These are phyloP conservation scores for Backusella mclennaniae DNA, from an alignment of 192 early-diverging fungal species.

Conservation along the genomic window DNA sequence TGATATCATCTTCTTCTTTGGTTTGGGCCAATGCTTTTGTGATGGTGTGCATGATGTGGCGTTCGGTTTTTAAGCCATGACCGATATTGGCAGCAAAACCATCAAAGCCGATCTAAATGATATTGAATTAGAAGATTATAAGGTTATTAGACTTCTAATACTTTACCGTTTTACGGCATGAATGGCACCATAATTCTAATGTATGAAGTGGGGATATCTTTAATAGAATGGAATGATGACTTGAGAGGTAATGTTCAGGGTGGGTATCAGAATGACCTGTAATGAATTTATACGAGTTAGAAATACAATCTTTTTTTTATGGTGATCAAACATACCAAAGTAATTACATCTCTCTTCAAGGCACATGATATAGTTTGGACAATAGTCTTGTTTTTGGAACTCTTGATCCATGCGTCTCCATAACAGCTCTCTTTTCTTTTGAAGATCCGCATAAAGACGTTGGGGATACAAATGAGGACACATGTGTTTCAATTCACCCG, in stretches of 20 bases:
- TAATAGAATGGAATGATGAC: neutral
- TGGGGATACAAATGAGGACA: neutral
- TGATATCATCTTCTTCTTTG: neutral
- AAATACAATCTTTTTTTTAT: neutral
- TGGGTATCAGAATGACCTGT: neutral
- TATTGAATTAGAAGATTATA: neutral
- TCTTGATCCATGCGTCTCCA: neutral
- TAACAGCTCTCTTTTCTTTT: neutral
- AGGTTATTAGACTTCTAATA: neutral
- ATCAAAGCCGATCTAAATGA: neutral
- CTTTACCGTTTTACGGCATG: neutral
- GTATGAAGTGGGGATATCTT: neutral
- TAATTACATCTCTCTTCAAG: neutral
- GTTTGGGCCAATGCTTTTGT: neutral
- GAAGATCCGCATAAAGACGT: neutral
- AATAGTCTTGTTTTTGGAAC: neutral
- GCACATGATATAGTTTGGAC: neutral
- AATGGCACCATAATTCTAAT: slow-evolving; percentile 1
- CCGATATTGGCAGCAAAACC: neutral
- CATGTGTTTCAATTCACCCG: neutral
- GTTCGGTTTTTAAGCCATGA: neutral
- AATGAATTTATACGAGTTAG: neutral
- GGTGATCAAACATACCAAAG: neutral
- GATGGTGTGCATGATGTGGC: neutral
- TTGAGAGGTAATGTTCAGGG: neutral